phyloP scores from a whole-genome alignment of 495 filamentous ascomycete genomes.

The Trichoderma reesei region DNA sequence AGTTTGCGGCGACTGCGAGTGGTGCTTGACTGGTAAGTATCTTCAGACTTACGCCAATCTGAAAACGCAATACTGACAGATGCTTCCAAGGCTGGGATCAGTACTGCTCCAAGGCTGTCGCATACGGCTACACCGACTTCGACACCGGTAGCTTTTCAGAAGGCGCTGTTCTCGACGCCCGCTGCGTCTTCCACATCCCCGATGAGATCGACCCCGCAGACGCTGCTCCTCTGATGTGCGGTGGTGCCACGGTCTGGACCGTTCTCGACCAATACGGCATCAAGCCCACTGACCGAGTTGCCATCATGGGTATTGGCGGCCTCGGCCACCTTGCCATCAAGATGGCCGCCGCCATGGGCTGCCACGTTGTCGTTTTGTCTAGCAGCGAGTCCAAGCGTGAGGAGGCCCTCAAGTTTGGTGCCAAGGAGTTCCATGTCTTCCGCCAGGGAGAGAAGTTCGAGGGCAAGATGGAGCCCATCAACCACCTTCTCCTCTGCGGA shows the following conservation, averaged over 20 bases:
- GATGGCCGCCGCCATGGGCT: slow-evolving; percentile 63
- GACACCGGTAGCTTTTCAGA: slow-evolving; percentile 52
- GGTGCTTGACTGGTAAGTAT: slow-evolving; percentile 6
- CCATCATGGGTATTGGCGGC: slow-evolving; percentile 75
- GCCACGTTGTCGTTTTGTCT: slow-evolving; percentile 75
- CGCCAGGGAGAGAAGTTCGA: slow-evolving; percentile 57
- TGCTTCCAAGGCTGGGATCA: slow-evolving; percentile 55
- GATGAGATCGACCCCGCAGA: slow-evolving; percentile 36
- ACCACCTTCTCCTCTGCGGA: slow-evolving; percentile 62
- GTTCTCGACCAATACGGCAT: slow-evolving; percentile 63
- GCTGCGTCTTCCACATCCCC: slow-evolving; percentile 75
- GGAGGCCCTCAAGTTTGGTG: slow-evolving; percentile 61
- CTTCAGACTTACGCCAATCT: slow-evolving; percentile 48
- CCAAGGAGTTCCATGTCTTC: slow-evolving; percentile 59
- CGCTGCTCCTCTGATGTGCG: slow-evolving; percentile 80
- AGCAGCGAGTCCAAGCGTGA: slow-evolving; percentile 54
- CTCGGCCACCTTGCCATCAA: slow-evolving; percentile 62
- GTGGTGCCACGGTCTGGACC: slow-evolving; percentile 67
- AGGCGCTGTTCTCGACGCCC: slow-evolving; percentile 61
- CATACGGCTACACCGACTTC: slow-evolving; percentile 60
- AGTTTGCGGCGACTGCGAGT: neutral
- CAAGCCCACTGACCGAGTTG: slow-evolving; percentile 72
- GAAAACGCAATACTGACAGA: slow-evolving; percentile 51
- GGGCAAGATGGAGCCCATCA: slow-evolving; percentile 60
- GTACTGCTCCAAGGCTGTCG: slow-evolving; percentile 54